phyloP scores from a whole-genome alignment of 179 eudicot species.

The Corrigiola litoralis region DNA sequence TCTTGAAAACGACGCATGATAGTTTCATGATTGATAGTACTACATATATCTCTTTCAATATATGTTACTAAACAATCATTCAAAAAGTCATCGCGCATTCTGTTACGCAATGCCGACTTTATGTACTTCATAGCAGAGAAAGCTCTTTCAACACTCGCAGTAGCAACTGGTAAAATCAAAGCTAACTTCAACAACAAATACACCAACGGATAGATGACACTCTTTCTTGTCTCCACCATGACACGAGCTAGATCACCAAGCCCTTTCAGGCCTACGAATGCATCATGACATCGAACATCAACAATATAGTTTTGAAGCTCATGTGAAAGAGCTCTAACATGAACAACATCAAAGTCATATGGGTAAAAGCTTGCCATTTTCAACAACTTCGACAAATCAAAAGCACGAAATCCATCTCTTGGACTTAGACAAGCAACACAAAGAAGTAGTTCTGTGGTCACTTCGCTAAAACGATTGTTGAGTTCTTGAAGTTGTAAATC shows the following conservation, averaged over 20 bases:
- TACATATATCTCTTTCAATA: background rate
- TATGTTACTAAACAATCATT: slow-evolving; percentile 1
- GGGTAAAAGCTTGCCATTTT: slow-evolving; percentile 14
- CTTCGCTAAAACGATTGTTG: slow-evolving; percentile 20
- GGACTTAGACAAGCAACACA: slow-evolving; percentile 21
- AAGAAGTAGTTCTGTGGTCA: slow-evolving; percentile 11
- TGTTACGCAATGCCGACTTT: background rate
- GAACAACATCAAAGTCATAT: slow-evolving; percentile 7
- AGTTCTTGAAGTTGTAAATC: slow-evolving; percentile 14
- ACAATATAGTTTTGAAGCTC: slow-evolving; percentile 14
- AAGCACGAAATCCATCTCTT: slow-evolving; percentile 8
- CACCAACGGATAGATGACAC: slow-evolving; percentile 1
- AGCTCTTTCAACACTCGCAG: background rate
- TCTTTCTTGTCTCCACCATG: slow-evolving; percentile 18
- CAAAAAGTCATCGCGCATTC: background rate
- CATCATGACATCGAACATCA: slow-evolving; percentile 1
- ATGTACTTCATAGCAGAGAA: slow-evolving; percentile 7
- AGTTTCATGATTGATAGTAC: background rate
- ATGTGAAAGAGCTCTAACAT: background rate
- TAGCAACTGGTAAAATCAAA: slow-evolving; percentile 12
- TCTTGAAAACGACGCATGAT: background rate
- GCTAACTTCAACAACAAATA: slow-evolving; percentile 13
- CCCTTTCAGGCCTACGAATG: background rate
- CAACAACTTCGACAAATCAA: slow-evolving; percentile 13
- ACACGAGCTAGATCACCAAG: slow-evolving; percentile 2